A percentile compares a stretch with the other conserved stretches of the same genome.
Evolutionary conservation across 164 flowering plant species (phyloP).

Genomic region (Sedum album): DNA sequence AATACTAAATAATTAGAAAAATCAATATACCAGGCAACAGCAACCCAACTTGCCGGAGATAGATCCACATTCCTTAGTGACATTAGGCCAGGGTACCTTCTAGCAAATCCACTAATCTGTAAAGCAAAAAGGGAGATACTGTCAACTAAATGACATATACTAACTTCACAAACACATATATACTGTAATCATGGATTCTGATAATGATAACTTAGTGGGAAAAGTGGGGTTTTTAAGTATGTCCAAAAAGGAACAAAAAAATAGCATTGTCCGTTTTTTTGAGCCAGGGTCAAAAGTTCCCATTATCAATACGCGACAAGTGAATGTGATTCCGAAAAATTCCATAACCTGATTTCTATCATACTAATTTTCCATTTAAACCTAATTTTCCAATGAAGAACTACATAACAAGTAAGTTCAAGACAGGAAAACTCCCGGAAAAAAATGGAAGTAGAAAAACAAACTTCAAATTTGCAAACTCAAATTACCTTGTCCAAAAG

Average conservation of each 20-base stretch:
- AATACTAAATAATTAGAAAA: too few relatives aligned
- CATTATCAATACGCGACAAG: background rate
- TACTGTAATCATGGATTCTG: background rate
- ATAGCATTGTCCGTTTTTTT: background rate
- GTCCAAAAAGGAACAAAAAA: background rate
- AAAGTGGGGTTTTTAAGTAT: background rate
- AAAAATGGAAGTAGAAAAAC: background rate
- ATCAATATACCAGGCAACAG: background rate
- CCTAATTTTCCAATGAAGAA: background rate
- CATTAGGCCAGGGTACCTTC: background rate
- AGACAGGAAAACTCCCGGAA: background rate
- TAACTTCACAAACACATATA: background rate
- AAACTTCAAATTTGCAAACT: background rate
- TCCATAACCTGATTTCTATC: background rate
- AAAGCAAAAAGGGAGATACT: background rate
- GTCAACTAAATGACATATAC: background rate
- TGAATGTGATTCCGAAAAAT: background rate
- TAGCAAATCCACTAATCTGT: background rate
- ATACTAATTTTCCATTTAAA: background rate
- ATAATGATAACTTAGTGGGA: background rate
- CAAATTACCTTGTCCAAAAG: slow-evolving; percentile 41
- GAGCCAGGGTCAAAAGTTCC: background rate
- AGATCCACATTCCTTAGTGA: background rate
- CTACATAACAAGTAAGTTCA: background rate
- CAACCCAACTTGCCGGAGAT: background rate